Base-by-base conservation (phyloP, 257 asterid species). In the Linaria vulgaris region DNA sequence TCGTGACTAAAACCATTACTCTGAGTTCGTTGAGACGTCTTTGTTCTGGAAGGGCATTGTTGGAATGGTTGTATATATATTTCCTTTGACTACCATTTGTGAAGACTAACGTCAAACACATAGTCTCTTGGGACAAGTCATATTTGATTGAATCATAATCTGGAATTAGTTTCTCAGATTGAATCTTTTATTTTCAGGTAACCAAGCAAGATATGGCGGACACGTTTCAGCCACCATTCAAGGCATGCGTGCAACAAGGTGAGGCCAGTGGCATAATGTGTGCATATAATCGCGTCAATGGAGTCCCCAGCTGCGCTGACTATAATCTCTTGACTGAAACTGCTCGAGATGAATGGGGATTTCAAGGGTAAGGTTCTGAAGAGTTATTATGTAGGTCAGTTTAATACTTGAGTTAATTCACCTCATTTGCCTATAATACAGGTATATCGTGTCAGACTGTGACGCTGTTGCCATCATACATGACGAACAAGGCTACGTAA, bases 401-500 rank as follows among this genome's bases (percentile, higher is more conserved):
- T n/a, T n/a, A n/a, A n/a, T n/a, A n/a, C n/a, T n/a, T n/a, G 17
- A 20, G 8, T 14, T 21, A 41, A 41, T 37, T 7, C 25, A 21
- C 49, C 56, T 44, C 16, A 12, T 13, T 20, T 12, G 12, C n/a
- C 5, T 19, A 19, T 66, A 15, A 52, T 37, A n/a, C 38, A 88
- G 95, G 82, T 83, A 85, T 72, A 77, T 88, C 21, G 79, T 67
- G 0, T 80, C 95, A n/a, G 96, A 88, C 24, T 85, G 96, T 39
- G 96, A 82, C 27, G 95, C 85, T 2, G 95, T 85, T 12, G 72
- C 66, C 1, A 72, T 76, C 19, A 81, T 88, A 17, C 74, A 83
- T 71, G 79, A 71, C 9, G 6, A 19, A 21, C 96, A 88, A 72
- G 77, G 80, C 14, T 85, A 81, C 55, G 89, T 74, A 1, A 80